phyloP scores from a whole-genome alignment of 306 rosid genomes.

The Benincasa hispida region DNA sequence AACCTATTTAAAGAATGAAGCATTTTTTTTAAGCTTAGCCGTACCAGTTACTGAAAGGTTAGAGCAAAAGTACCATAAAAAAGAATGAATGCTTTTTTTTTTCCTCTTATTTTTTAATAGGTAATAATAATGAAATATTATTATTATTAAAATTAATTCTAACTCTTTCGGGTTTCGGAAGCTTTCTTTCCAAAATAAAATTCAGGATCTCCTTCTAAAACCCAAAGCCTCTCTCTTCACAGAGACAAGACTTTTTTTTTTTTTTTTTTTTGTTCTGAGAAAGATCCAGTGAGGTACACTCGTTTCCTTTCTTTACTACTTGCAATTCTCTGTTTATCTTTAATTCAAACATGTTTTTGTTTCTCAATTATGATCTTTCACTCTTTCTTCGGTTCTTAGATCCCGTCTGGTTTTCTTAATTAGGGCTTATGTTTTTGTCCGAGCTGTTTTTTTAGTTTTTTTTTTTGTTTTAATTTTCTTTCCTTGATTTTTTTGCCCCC shows the following conservation, averaged over 20 bases:
- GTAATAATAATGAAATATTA: no score
- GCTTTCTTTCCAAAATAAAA: background rate
- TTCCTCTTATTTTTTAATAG: no score
- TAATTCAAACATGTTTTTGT: slow-evolving; percentile 1
- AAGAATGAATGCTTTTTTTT: background rate
- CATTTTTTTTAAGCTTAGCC: background rate
- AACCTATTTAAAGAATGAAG: no score
- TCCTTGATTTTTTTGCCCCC: background rate
- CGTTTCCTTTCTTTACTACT: background rate
- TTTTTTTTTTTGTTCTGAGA: background rate
- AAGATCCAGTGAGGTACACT: slow-evolving; percentile 54
- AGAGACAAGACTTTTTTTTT: slow-evolving; percentile 13
- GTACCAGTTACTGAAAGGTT: slow-evolving; percentile 8
- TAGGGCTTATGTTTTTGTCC: slow-evolving; percentile 29
- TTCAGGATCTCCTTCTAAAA: slow-evolving; percentile 21
- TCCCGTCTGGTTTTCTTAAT: slow-evolving; percentile 5
- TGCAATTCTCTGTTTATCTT: background rate
- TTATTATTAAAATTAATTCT: background rate
- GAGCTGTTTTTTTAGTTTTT: background rate
- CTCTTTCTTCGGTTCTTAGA: background rate
- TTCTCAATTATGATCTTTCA: background rate
- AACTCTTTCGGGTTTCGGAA: background rate
- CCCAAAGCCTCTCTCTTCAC: slow-evolving; percentile 22
- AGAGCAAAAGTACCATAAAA: background rate
- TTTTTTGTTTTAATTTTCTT: background rate